Evolutionary conservation across 805 yeast species (phyloP).

Genomic region (Nakazawaea wyomingensis): DNA sequence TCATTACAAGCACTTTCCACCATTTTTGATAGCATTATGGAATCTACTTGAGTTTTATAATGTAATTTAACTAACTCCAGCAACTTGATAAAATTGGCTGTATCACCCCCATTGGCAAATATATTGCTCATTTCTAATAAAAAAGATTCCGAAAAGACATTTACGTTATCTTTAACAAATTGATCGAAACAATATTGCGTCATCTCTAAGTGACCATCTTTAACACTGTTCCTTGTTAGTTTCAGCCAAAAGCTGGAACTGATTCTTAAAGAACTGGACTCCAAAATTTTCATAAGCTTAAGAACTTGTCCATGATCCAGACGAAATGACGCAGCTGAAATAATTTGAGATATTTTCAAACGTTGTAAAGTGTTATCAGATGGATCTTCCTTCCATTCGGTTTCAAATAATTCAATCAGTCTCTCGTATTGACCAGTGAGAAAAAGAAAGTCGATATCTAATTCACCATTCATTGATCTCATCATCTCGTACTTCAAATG

Average conservation of each 20-base stretch:
- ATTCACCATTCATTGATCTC: background rate
- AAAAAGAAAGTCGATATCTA: background rate
- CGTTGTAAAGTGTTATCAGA: background rate
- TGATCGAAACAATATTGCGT: background rate
- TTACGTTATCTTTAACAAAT: background rate
- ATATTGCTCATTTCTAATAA: background rate
- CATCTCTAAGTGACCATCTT: background rate
- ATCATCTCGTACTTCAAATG: conserved; percentile 4
- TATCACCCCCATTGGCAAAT: conserved; percentile 5
- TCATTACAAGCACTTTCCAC: conserved; percentile 4
- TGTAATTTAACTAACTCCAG: background rate
- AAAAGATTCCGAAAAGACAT: background rate
- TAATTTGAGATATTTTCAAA: background rate
- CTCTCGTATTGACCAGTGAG: conserved; percentile 11
- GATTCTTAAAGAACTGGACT: background rate
- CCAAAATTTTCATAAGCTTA: conserved; percentile 1
- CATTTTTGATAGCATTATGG: background rate
- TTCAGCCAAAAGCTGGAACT: too few species aligned
- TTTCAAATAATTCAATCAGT: conserved; percentile 1
- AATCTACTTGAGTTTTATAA: background rate
- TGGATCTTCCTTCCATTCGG: background rate
- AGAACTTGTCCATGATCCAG: conserved; percentile 6
- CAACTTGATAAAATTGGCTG: background rate
- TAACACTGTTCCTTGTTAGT: too few species aligned
- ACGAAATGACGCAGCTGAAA: background rate